A percentile compares a stretch with the other conserved stretches of the same genome.
These are phyloP conservation scores for Cupressus sempervirens DNA, from an alignment of 75 land plant genomes.

Conservation along the genomic window DNA sequence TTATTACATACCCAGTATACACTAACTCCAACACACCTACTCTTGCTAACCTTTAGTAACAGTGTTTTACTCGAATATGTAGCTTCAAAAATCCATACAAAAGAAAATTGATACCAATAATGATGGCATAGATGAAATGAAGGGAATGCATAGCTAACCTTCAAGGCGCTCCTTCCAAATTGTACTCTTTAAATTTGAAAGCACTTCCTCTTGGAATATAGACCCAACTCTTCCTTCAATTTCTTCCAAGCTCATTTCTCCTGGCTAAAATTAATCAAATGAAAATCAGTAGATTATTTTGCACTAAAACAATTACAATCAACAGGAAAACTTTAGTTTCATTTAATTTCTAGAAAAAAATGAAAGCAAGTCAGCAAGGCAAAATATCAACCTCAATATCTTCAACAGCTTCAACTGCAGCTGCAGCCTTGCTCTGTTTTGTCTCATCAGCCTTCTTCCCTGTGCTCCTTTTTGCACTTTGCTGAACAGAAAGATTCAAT, in stretches of 20 bases:
- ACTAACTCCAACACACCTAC: background rate
- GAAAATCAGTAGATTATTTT: background rate
- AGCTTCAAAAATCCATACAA: background rate
- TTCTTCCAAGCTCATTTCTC: slow-evolving; percentile 44
- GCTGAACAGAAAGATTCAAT: slow-evolving; percentile 26
- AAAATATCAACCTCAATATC: slow-evolving; percentile 67
- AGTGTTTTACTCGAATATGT: background rate
- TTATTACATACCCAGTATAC: background rate
- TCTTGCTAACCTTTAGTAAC: background rate
- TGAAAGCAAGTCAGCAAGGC: background rate
- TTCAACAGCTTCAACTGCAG: slow-evolving; percentile 37
- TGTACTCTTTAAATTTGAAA: slow-evolving; percentile 38
- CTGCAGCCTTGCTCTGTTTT: slow-evolving; percentile 36
- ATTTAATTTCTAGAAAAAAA: background rate
- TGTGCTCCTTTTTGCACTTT: slow-evolving; percentile 49
- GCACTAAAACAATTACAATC: background rate
- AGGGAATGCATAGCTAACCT: slow-evolving; percentile 18
- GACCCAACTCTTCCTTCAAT: slow-evolving; percentile 29
- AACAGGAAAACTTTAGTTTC: background rate
- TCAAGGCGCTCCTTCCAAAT: slow-evolving; percentile 55
- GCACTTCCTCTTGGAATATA: slow-evolving; percentile 30
- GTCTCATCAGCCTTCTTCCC: slow-evolving; percentile 56
- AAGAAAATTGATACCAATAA: background rate
- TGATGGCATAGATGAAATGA: background rate
- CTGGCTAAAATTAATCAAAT: slow-evolving; percentile 19